These are phyloP conservation scores for Leccinellum luteum DNA, from an alignment of 768 basidiomycete genomes.

Conservation along the genomic window DNA sequence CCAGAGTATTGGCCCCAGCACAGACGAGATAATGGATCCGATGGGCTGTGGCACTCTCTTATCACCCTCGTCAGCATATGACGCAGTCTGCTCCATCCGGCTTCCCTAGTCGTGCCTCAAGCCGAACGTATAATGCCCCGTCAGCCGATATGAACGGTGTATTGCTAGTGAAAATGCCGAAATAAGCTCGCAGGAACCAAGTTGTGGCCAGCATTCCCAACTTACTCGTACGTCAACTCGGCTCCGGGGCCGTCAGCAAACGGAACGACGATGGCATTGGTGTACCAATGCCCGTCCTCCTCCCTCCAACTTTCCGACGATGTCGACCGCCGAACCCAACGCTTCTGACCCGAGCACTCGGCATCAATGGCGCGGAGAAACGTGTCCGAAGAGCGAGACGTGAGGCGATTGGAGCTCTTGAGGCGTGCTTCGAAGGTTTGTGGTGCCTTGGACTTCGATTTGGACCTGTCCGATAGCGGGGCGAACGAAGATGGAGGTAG, in stretches of 20 bases:
- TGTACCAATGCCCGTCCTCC: not conserved
- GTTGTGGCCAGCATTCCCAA: not conserved
- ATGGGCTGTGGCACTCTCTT: too few species aligned
- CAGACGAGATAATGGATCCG: too few species aligned
- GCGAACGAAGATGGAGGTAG: not conserved
- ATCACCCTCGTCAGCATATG: slow-evolving; percentile 35
- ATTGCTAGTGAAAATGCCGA: slow-evolving; percentile 29
- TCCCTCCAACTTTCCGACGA: slow-evolving; percentile 11
- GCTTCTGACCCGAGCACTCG: not conserved
- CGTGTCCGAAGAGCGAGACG: slow-evolving; percentile 21
- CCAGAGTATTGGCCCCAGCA: too few species aligned
- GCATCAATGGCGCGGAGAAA: slow-evolving; percentile 2
- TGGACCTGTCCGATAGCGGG: not conserved
- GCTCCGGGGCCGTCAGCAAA: slow-evolving; percentile 41
- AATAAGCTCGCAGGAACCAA: not conserved
- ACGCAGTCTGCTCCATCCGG: slow-evolving; percentile 41
- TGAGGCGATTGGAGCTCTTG: slow-evolving; percentile 15
- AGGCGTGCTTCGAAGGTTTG: slow-evolving; percentile 32
- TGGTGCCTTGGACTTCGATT: slow-evolving; percentile 4
- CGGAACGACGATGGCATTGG: slow-evolving; percentile 35
- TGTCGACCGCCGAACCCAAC: slow-evolving; percentile 9
- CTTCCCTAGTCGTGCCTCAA: slow-evolving; percentile 45
- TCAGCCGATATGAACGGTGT: slow-evolving; percentile 47
- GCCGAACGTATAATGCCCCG: slow-evolving; percentile 41
- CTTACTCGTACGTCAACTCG: slow-evolving; percentile 55